phyloP scores from a whole-genome alignment of 78 protist species.

The Speleostelium caveatum region DNA sequence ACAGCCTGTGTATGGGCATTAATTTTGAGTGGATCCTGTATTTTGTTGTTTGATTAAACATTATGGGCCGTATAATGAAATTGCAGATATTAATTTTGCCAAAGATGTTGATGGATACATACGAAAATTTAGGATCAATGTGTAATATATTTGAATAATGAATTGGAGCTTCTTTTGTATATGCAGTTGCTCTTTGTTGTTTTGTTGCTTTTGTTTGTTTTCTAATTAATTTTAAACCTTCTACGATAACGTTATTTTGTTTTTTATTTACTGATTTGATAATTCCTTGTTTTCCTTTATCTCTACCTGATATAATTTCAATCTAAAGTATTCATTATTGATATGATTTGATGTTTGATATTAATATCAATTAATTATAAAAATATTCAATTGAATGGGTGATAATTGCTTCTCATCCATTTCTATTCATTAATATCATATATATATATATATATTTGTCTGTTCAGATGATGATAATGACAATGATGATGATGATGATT shows the following conservation, averaged over 20 bases:
- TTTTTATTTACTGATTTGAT: slow-evolving; percentile 72
- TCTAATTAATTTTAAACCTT: slow-evolving; percentile 64
- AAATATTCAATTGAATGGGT: background rate
- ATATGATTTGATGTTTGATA: background rate
- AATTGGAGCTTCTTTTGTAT: slow-evolving; percentile 73
- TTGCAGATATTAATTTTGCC: too few relatives aligned
- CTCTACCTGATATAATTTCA: slow-evolving; percentile 71
- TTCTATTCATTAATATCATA: too few relatives aligned
- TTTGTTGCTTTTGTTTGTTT: slow-evolving; percentile 40
- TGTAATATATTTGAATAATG: slow-evolving; percentile 69
- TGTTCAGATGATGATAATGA: too few relatives aligned
- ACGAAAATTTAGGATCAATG: slow-evolving; percentile 59
- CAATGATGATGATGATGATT: too few relatives aligned
- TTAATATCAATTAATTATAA: background rate
- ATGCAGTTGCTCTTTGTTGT: slow-evolving; percentile 29
- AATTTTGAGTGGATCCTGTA: background rate
- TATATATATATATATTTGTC: too few relatives aligned
- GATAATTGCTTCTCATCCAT: too few relatives aligned
- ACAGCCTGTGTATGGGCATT: background rate
- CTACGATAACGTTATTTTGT: slow-evolving; percentile 56
- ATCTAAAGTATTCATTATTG: too few relatives aligned
- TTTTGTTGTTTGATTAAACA: background rate
- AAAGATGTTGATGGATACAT: background rate
- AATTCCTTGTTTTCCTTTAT: slow-evolving; percentile 75
- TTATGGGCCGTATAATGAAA: background rate